Evolutionary conservation across 1,284 basidiomycete genomes (phyloP), one percentile per base, ranked within the genome.

Genomic region (Caloboletus inedulis): DNA sequence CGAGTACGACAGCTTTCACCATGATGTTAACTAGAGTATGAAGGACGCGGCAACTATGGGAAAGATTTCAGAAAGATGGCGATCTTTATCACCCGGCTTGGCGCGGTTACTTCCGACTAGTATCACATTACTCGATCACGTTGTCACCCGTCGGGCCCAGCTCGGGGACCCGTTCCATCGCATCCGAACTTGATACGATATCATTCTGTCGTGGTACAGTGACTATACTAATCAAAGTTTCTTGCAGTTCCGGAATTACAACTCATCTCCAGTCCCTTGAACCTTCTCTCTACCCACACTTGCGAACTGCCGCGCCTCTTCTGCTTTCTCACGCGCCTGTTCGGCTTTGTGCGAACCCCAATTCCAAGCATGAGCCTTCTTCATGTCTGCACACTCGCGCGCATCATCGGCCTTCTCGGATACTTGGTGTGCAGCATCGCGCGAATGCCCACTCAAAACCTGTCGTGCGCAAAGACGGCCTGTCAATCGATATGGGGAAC

Each of bases 1-100:
- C 92, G 65, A 94, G 90, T 62, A 95, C 93, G 66, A 91, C 91
- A 77, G 86, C 92, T 77, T 96, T 95, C 69, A 91, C 87, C 91
- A 94, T 23, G 23, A 94, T 23, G 23, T 47, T 66, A n/a, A 49
- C 8, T 18, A 43, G 53, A 52, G 40, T 47, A 3, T 34, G 83
- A 78, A 49, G 85, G 87, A 43, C 7, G 87, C 16, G n/a, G 33
- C 7, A 10, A 40, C 9, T 12, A 18, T 10, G 34, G 23, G 35
- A 29, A 7, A 51, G 48, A 45, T 19, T 23, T 12, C 9, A 16
- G 25, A 27, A 13, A 7, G 47, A 27, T n/a, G 19, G 14, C 23
- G 56, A 58, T 58, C 51, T 51, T 64, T 64, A 64, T 68, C 62
- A 1, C 23, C 33, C 7, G 12, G 2, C 27, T 9, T 4, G 42